Base-by-base conservation (phyloP, 768 basidiomycete genomes). In the Cystofilobasidium ferigula region DNA sequence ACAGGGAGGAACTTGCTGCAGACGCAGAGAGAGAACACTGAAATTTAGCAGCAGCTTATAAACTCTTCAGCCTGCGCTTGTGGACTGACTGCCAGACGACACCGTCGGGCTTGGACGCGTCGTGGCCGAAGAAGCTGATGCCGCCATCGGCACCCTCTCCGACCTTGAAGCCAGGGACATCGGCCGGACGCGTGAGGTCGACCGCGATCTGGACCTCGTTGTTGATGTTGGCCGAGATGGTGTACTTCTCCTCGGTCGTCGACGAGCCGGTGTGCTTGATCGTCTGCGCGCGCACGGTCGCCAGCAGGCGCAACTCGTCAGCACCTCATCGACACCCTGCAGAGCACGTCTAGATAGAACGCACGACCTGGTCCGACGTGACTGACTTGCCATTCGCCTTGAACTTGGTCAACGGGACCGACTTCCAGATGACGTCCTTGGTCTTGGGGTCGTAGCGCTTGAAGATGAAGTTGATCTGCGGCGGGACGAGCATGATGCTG, bases 391-490 rank as follows among this genome's bases (percentile, higher is more conserved):
- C 69, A 22, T 65, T 62, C 12, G 69, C 28, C 61, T 74, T 73
- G 60, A 73, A 72, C 16, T 71, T 71, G 4, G 71, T 63, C 3
- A 71, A 87, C 66, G 90, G 91, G 75, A 90, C 74, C 32, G 89
- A 90, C 75, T 87, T 88, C 93, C 93, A 99, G 65, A 79, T 79
- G 54, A 77, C 81, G 72, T 87, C 81, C 63, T 84, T 83, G 24
- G 85, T 89, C 69, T 82, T 80, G 7, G 90, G 85, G 72, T 95
- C 83, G 78, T 83, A 86, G 59, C 87, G 77, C 77, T 92, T 94
- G 84, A 85, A 92, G 5, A 85, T 88, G 76, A 97, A 89, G 76
- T 99, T 94, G 72, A 94, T 85, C 35, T 86, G 89, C 4, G 95
- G 92, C 73, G 88, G 93, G 85, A 93, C 92, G 68, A 97, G 75